phyloP scores from a whole-genome alignment of 768 basidiomycete species.

The Rhodotorula babjevae region DNA sequence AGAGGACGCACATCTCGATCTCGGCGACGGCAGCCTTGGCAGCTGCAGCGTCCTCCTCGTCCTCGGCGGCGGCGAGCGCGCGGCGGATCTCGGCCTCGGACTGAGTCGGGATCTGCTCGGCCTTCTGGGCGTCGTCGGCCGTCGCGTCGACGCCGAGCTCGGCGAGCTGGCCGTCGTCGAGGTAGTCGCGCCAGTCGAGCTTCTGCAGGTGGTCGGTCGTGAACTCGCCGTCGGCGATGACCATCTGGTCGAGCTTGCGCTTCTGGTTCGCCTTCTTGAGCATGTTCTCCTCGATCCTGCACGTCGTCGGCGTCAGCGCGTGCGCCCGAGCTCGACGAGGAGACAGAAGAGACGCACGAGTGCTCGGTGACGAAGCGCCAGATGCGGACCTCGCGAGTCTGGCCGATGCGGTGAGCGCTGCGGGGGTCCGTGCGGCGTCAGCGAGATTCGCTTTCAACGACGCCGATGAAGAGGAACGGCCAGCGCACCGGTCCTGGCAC shows the following conservation, averaged over 20 bases:
- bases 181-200: slow-evolving; percentile 75
- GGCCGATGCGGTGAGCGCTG: slow-evolving; percentile 44
- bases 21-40: slow-evolving; percentile 77
- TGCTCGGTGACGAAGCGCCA: slow-evolving; percentile 69
- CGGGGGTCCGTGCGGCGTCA: background rate
- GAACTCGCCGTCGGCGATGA: slow-evolving; percentile 90
- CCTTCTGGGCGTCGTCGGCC: slow-evolving; percentile 15
- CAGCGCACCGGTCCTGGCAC: slow-evolving; percentile 50
- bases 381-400: slow-evolving; percentile 86
- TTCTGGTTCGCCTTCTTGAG: slow-evolving; percentile 97
- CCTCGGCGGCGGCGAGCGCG: slow-evolving; percentile 79
- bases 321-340: background rate
- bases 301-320: background rate
- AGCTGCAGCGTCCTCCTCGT: slow-evolving; percentile 77
- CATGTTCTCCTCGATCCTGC: slow-evolving; percentile 94
- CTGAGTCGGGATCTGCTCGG: slow-evolving; percentile 32
- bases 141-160: slow-evolving; percentile 53
- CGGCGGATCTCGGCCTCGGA: slow-evolving; percentile 51
- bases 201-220: slow-evolving; percentile 50
- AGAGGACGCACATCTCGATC: slow-evolving; percentile 57
- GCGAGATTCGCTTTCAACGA: too few relatives aligned
- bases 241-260: slow-evolving; percentile 77
- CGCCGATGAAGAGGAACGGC: too few relatives aligned
- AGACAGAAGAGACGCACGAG: slow-evolving; percentile 36
- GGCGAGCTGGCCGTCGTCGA: slow-evolving; percentile 55